These are phyloP conservation scores for Jimgerdemannia lactiflua DNA, from an alignment of 192 early-diverging fungal species.

Conservation along the genomic window DNA sequence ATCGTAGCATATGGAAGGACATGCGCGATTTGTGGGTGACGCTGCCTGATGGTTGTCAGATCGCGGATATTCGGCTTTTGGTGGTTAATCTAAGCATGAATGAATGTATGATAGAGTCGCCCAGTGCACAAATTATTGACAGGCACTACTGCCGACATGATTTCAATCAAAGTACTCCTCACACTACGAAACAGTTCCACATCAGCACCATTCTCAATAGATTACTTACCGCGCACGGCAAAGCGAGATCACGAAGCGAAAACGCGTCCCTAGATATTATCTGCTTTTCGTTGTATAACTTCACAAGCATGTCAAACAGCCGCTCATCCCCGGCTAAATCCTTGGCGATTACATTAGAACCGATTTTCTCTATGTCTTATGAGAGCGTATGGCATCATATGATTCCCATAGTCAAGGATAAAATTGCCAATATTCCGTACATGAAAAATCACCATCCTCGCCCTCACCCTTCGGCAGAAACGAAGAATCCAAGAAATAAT, in stretches of 20 bases:
- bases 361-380: conserved; percentile 60
- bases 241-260: conserved; percentile 68
- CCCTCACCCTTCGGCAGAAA: too few species aligned
- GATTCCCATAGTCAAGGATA: not conserved
- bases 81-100: conserved; percentile 41
- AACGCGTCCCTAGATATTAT: conserved; percentile 70
- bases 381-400: not conserved
- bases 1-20: conserved; percentile 58
- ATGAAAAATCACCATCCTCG: not conserved
- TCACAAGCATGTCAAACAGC: conserved; percentile 65
- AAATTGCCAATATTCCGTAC: not conserved
- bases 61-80: conserved; percentile 63
- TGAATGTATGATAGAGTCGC: not conserved
- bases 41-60: conserved; percentile 62
- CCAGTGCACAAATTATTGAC: too few species aligned
- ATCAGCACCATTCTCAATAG: not conserved
- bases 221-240: conserved; percentile 58
- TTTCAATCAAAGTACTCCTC: not conserved
- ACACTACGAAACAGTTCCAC: not conserved
- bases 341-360: conserved; percentile 50
- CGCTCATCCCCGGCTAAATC: conserved; percentile 71
- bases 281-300: conserved; percentile 74
- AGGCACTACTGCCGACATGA: too few species aligned
- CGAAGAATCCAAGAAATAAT: too few species aligned
- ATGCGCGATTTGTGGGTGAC: conserved; percentile 63